A percentile compares a stretch with the other conserved stretches of the same genome.
Evolutionary conservation across 164 flowering plant species (phyloP).

Genomic region (Amborella trichopoda): DNA sequence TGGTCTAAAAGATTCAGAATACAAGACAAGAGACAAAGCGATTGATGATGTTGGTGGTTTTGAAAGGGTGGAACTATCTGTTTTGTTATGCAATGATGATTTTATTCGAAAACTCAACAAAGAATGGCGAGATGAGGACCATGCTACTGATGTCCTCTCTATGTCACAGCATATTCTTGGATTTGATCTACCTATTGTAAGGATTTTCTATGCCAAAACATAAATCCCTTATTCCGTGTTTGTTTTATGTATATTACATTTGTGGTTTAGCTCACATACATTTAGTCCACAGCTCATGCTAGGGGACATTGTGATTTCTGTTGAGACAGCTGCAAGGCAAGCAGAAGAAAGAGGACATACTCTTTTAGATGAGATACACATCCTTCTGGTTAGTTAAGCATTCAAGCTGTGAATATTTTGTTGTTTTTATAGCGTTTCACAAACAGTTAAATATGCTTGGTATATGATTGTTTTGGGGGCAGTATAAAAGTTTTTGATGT

Average conservation of each 20-base stretch:
- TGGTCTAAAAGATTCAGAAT: constrained; percentile 49
- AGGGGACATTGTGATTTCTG: constrained; percentile 91
- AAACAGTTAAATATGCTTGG: no score
- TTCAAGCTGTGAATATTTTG: no score
- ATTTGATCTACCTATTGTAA: constrained; percentile 78
- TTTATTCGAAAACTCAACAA: constrained; percentile 79
- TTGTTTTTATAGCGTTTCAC: no score
- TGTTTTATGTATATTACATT: no score
- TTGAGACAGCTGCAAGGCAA: constrained; percentile 93
- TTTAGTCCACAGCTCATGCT: constrained; percentile 90
- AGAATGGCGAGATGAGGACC: constrained; percentile 96
- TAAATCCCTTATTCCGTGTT: no score
- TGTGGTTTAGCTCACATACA: no score
- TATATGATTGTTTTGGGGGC: no score
- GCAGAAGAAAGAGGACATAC: constrained; percentile 90
- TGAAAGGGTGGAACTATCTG: constrained; percentile 70
- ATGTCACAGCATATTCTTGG: constrained; percentile 89
- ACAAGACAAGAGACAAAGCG: constrained; percentile 64
- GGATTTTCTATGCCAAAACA: no score
- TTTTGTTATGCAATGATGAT: constrained; percentile 87
- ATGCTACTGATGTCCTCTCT: constrained; percentile 96
- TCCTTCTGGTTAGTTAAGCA: constrained; percentile 78
- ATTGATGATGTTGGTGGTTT: constrained; percentile 70
- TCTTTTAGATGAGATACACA: constrained; percentile 88
- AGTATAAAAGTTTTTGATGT: no score